Base-by-base conservation (phyloP, 208 protist species). In the Trypanosoma avium region DNA sequence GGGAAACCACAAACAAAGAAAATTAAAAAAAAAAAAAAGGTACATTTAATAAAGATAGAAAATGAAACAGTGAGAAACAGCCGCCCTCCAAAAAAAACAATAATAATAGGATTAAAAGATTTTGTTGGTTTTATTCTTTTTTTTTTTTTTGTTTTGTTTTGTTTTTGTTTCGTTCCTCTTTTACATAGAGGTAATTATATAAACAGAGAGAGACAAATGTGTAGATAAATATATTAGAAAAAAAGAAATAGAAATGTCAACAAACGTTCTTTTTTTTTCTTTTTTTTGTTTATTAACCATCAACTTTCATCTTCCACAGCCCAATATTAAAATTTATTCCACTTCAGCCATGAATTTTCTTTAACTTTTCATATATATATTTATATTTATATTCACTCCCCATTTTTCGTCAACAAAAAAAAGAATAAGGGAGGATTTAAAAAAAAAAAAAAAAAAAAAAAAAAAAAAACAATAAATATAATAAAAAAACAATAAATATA, bases 221-320 rank as follows among this genome's bases (percentile, higher is more conserved):
- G n/a, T n/a, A n/a, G n/a, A n/a, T n/a, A 65, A 26, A n/a, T 55
- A 56, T 10, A 65, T 55, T n/a, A 58, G 40, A 62, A 43, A 70
- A 63, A 59, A 70, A 62, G 62, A 70, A 63, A 54, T 6, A 38
- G 5, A 38, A 38, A 38, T 38, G 33, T 38, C 5, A 13, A 5
- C 33, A 13, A 13, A 10, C 10, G 10, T 10, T 38, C 33, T 38
- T 38, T 38, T 38, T 10, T 38, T 38, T 38, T 38, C 5, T 38
- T 38, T 5, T 13, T 38, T 10, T 38, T 38, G 33, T 38, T 38
- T 60, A 42, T 46, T 19, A 4, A 6, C 17, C 8, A 15, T n/a
- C 10, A 15, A 43, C 21, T 55, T 35, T 8, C 49, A 7, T 7
- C 19, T 55, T 35, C 15, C 17, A 55, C 17, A 8, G 8, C 8